Base-by-base conservation (phyloP, 352 stramenopile genomes). In the Phytophthora colocasiae region DNA sequence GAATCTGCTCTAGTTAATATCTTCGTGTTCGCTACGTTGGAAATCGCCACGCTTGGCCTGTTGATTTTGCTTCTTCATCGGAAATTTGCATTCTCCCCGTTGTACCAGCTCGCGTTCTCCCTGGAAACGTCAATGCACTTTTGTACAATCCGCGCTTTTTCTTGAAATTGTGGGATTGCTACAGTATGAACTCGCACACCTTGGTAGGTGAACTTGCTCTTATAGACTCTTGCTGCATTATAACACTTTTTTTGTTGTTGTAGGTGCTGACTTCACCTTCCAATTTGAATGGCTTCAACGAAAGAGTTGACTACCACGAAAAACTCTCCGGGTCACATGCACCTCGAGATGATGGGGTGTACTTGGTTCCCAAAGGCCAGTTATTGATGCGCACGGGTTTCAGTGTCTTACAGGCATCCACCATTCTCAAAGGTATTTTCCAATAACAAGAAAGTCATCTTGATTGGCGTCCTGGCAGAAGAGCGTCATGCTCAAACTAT, bases 31-130 rank as follows among this genome's bases (percentile, higher is more conserved):
- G 54, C 63, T 4, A 11, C 44, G n/a, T 58, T 87, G 6, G 70
- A 85, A 65, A 43, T 81, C 12, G 43, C 53, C 9, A 77, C 75
- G 2, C 59, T 85, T 4, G 11, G 74, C 10, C 36, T 40, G 0
- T 46, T 85, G 1, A 57, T 61, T 31, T 3, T 46, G 0, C 34
- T 76, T 14, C 31, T 85, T 2, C 38, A 77, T 10, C 63, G 68
- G 10, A 73, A 73, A 34, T 71, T 83, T 17, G 47, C 26, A 1
- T 58, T 83, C 11, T 76, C 70, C 3, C 58, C 71, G 1, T 19
- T 81, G 2, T 55, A 63, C 11, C 71, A 75, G 12, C 51, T 85
- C 8, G 64, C 57, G 9, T 85, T 83, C 15, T 71, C 77, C 38
- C 52, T 85, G 4, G 59, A 77, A 38, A 75, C 49, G 0, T 62